These are phyloP conservation scores for Artemisia annua DNA, from an alignment of 129 eudicot genomes.

Conservation along the genomic window DNA sequence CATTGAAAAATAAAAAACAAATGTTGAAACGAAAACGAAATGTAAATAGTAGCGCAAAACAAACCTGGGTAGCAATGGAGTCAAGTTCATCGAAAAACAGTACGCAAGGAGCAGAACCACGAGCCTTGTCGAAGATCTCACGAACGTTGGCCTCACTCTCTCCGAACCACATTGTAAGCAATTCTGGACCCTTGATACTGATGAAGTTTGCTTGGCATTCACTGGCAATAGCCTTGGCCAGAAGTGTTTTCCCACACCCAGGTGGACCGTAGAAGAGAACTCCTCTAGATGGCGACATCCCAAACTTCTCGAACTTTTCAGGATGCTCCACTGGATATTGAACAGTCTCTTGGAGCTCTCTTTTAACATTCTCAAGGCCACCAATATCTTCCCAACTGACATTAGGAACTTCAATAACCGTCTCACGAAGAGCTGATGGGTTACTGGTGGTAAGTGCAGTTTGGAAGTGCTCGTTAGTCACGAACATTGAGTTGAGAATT, in stretches of 20 bases:
- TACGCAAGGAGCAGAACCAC: slow-evolving; percentile 95
- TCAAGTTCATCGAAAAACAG: slow-evolving; percentile 91
- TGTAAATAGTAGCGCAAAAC: background rate
- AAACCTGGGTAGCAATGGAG: slow-evolving; percentile 95
- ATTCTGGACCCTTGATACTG: slow-evolving; percentile 88
- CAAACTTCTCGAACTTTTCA: slow-evolving; percentile 93
- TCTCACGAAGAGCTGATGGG: slow-evolving; percentile 97
- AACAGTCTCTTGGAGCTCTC: slow-evolving; percentile 98
- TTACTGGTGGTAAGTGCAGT: slow-evolving; percentile 97
- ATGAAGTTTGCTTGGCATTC: slow-evolving; percentile 97
- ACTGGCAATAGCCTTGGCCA: slow-evolving; percentile 96
- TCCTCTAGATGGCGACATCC: slow-evolving; percentile 98
- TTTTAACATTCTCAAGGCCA: slow-evolving; percentile 91
- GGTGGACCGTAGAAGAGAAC: slow-evolving; percentile 98
- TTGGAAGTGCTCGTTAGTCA: slow-evolving; percentile 77
- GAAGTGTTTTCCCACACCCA: slow-evolving; percentile 92
- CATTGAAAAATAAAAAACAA: background rate
- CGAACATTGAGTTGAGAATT: slow-evolving; percentile 91
- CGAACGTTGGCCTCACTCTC: slow-evolving; percentile 97
- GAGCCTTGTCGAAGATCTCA: slow-evolving; percentile 95
- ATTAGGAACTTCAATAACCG: slow-evolving; percentile 94
- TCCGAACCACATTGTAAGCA: slow-evolving; percentile 99
- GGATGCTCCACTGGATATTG: slow-evolving; percentile 99
- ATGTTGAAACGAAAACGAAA: background rate
- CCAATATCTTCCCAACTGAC: slow-evolving; percentile 92